Evolutionary conservation across 768 basidiomycete genomes (phyloP), one percentile per base, ranked within the genome.

Genomic region (Leucocoprinus leucothites): DNA sequence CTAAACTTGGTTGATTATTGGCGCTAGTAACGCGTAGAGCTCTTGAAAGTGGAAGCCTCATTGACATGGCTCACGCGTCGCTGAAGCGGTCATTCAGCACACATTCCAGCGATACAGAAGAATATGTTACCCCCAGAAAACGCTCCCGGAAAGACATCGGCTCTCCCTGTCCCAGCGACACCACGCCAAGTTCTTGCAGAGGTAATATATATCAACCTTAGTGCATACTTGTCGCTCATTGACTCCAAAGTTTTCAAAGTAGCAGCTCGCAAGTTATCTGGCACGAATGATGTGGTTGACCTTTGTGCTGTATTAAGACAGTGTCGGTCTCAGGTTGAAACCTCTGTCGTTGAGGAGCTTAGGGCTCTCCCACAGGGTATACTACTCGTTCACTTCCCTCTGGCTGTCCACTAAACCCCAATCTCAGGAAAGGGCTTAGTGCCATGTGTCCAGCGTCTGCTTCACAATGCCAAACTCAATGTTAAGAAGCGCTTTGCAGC

Each of bases 401-500:
- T 38, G 38, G 16, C 38, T 38, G 38, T n/a, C 38, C 7, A n/a
- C 40, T 54, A 4, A 54, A 34, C 24, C 25, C n/a, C 16, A n/a
- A 2, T 14, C 18, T 8, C 22, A 55, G 53, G 46, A 35, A 55
- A 55, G 38, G 16, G 22, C 3, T 19, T 55, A 19, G 36, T 13
- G 7, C 53, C 47, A 50, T 41, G 69, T n/a, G 62, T 73, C 0
- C 69, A 72, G 40, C 53, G 62, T 11, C 55, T 79, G 13, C 63
- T 76, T 14, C 63, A 71, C 34, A 62, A 63, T 11, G 67, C 70
- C 11, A 71, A 74, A 57, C 49, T 45, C 14, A 48, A 60, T 1
- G 74, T 74, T 3, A 67, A 71, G 58, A 60, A 60, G 13, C 63
- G 68, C 25, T 66, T 65, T 24, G 63, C 64, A 18, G 53, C 59